Evolutionary conservation across 768 basidiomycete species (phyloP), one percentile per base, ranked within the genome.

Genomic region (Suillus variegatus): DNA sequence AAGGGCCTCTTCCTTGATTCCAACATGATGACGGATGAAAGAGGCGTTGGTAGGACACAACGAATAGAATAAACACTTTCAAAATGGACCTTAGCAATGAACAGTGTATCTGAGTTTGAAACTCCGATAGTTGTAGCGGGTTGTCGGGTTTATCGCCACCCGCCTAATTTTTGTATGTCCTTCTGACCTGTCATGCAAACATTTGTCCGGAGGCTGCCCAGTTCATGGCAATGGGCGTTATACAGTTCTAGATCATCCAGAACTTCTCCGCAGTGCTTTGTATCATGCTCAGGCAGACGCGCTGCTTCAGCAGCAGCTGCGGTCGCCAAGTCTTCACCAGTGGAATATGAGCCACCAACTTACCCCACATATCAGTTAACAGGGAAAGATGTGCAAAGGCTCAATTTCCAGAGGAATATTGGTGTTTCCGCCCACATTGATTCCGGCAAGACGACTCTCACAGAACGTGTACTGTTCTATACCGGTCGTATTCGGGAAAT

Each of bases 371-470:
- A 84, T 69, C 68, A 79, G 3, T 80, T 93, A 68, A 83, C 90
- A 1, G 87, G 88, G 7, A 79, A 81, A 58, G 97, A 99, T 79
- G 67, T 81, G 62, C 72, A 79, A 65, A 83, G 92, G 13, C 83
- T 98, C 49, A 79, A 76, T 25, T 87, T 86, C 65, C 94, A 99
- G 76, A 82, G 97, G 68, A 99, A 99, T 76, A 97, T 99, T 66
- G 97, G 97, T 69, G 92, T 99, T 66, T 94, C 92, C 4, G 95
- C 95, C 0, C 94, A 96, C 73, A 96, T 96, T 69, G 94, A 97
- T 77, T 95, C 95, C 4, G 97, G 97, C 35, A 99, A 99, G 83
- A 99, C 97, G 0, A 99, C 97, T 2, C 79, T 99, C 70, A 99
- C 97, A 36, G 97, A 99, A 74, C 93, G 97, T 14, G 87, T 99